These are phyloP conservation scores for Trichoderma reesei DNA, from an alignment of 495 filamentous ascomycete genomes.

Conservation along the genomic window DNA sequence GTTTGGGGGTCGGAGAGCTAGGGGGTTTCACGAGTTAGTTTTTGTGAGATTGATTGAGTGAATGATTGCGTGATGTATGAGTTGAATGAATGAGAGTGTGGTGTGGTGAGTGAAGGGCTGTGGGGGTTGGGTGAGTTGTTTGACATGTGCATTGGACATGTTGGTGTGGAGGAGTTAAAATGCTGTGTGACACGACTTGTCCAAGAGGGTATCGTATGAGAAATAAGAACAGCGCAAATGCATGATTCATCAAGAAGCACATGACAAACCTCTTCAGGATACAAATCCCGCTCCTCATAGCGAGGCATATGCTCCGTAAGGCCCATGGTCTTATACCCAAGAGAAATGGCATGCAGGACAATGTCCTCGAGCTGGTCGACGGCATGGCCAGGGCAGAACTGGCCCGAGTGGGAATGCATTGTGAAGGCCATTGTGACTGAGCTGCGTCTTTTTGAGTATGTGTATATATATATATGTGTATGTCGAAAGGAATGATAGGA, in stretches of 20 bases:
- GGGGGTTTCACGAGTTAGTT: conserved; percentile 7
- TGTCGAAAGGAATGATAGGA: background rate
- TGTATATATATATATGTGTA: too few species aligned
- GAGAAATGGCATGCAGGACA: conserved; percentile 64
- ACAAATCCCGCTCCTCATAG: conserved; percentile 59
- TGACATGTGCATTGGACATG: background rate
- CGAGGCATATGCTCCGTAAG: conserved; percentile 98
- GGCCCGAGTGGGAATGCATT: conserved; percentile 96
- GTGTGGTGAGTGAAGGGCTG: conserved; percentile 11
- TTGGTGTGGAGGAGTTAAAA: conserved; percentile 6
- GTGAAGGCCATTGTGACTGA: conserved; percentile 71
- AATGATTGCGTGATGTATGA: conserved; percentile 6
- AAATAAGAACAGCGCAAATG: background rate
- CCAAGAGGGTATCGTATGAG: background rate
- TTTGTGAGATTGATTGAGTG: background rate
- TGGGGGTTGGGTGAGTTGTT: too few species aligned
- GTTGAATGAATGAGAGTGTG: conserved; percentile 11
- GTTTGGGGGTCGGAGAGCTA: conserved; percentile 28
- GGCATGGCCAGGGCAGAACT: conserved; percentile 90
- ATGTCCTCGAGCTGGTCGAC: conserved; percentile 75
- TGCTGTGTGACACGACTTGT: too few species aligned
- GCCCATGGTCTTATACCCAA: conserved; percentile 71
- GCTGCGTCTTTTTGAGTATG: background rate
- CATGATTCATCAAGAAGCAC: background rate
- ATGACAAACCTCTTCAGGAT: conserved; percentile 73